A percentile compares a stretch with the other conserved stretches of the same genome.
Conservation (phyloP, 164 flowering plant species). For the Sedum album region DNA sequence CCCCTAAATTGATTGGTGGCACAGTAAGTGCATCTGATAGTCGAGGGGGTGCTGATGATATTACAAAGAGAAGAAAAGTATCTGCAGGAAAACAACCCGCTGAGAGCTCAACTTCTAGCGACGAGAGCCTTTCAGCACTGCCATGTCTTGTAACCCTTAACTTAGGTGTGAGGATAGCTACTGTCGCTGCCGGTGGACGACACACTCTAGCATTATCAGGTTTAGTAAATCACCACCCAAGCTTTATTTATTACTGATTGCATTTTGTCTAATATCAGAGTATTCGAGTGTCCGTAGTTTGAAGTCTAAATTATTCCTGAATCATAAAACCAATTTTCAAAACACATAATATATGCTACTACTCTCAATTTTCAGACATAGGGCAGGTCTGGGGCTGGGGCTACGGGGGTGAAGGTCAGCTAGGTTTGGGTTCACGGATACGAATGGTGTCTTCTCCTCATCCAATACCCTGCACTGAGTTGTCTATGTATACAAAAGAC, state of each 20-base stretch:
- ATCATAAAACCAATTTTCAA: not conserved
- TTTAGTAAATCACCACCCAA: constrained; percentile 14
- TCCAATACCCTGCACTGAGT: constrained; percentile 73
- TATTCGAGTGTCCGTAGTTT: not conserved
- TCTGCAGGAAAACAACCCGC: constrained; percentile 59
- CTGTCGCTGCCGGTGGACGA: constrained; percentile 97
- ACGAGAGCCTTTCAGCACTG: constrained; percentile 68
- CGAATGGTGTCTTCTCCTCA: constrained; percentile 98
- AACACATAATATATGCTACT: constrained; percentile 17
- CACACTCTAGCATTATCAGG: constrained; percentile 95
- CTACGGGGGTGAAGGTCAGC: constrained; percentile 99
- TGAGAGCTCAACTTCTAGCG: constrained; percentile 69
- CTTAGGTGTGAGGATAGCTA: constrained; percentile 69
- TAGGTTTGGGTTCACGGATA: constrained; percentile 89
- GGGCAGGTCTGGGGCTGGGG: constrained; percentile 99
- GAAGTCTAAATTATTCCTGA: not conserved
- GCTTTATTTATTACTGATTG: constrained; percentile 3
- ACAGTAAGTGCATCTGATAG: constrained; percentile 31
- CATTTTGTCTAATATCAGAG: not conserved
- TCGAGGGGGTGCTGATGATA: constrained; percentile 56
- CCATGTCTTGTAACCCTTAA: constrained; percentile 80
- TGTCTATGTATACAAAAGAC: constrained; percentile 43
- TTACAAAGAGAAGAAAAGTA: constrained; percentile 62
- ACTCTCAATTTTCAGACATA: constrained; percentile 57
- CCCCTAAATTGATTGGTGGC: constrained; percentile 38